Evolutionary conservation across 78 protist species (phyloP), one percentile per base, ranked within the genome.

Genomic region (Pirum gemmata): DNA sequence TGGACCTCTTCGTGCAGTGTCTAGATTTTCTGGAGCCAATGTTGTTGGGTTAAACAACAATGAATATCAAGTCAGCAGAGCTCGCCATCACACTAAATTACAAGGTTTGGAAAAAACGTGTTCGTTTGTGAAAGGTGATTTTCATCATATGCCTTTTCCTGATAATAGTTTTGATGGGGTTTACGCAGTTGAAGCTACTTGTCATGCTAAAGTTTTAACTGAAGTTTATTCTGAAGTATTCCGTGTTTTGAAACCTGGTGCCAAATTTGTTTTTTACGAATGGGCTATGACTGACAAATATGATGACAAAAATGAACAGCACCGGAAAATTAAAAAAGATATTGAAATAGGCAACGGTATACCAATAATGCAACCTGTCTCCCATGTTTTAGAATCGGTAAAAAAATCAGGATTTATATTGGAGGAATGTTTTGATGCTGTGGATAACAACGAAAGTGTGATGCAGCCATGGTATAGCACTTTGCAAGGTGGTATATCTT

Each of bases 171-270:
- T 89, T 90, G 97, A 96, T 87, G 93, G 76, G 38, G 92, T 74
- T 38, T 95, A 92, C 85, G 93, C 89, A 35, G 89, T 95, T 72
- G 96, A 96, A 91, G 96, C 98, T 36, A 92, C 95, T 31, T 94
- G 96, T 92, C 97, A 96, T 86, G 96, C 97, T 29, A 95, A 97
- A 40, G 87, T 89, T 38, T 51, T 85, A 61, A 91, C 41, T 72
- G 91, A 38, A 41, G 67, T 83, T 75, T 93, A 89, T 89, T 18
- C 79, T 0, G 96, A 94, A 90, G 79, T 95, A 83, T 88, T 73
- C 93, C 93, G 96, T 37, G 83, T 91, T 77, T 92, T 96, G 34
- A 95, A 95, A 91, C 93, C 96, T 29, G 97, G 98, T 1, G 93
- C 90, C 41, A 0, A n/a, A 72, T 95, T 93, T 86, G 91, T 74